These are phyloP conservation scores for Fusarium sp. DNA, from an alignment of 2,329 filamentous ascomycete species.

Conservation along the genomic window DNA sequence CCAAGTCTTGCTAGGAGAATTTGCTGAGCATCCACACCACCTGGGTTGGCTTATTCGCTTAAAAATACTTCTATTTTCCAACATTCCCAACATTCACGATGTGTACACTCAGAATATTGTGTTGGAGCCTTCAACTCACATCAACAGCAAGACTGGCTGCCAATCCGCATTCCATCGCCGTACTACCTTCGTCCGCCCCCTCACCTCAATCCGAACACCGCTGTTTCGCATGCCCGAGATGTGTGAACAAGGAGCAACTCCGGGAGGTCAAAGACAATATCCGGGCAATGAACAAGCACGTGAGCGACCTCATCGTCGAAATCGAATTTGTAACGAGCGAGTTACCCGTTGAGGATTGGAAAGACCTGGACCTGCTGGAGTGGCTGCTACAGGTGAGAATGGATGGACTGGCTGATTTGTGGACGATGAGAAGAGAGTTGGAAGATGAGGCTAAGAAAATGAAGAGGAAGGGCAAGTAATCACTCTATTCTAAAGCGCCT, in stretches of 20 bases:
- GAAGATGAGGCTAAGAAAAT: background rate
- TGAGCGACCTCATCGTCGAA: background rate
- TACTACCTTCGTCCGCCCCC: no score
- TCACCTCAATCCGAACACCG: rapidly evolving
- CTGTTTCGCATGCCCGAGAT: background rate
- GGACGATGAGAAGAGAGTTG: background rate
- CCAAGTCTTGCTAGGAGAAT: no score
- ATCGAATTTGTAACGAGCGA: background rate
- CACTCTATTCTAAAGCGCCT: rapidly evolving
- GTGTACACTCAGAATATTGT: no score
- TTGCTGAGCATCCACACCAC: no score
- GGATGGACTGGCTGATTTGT: background rate
- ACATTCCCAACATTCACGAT: no score
- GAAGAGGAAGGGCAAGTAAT: background rate
- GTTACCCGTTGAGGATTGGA: background rate
- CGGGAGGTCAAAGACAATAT: background rate
- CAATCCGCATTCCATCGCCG: no score
- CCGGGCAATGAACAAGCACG: background rate
- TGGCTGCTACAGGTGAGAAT: background rate
- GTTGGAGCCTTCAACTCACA: no score
- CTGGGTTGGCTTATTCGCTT: no score
- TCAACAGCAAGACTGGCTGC: no score
- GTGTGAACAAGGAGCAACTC: background rate
- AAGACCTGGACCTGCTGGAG: background rate
- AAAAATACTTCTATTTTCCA: no score